Evolutionary conservation across 2,329 filamentous ascomycete genomes (phyloP), one percentile per base, ranked within the genome.

Genomic region (Calonectria fujianensis): DNA sequence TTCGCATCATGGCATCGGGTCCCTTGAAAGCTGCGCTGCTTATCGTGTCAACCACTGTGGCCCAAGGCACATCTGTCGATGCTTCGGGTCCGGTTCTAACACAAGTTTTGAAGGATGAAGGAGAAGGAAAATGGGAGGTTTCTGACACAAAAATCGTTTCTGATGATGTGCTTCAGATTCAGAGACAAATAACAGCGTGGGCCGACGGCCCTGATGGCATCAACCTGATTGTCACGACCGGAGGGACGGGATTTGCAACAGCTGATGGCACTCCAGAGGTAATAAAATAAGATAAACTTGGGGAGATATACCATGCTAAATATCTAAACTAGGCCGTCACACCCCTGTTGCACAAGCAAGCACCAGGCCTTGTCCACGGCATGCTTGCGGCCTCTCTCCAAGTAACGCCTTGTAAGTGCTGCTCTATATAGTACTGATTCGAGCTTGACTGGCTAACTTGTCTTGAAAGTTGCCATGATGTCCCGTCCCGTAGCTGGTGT

Each of bases 231-330:
- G 85, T 98, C 61, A 96, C 96, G 0, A 98, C 95, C 9, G 97
- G 97, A 29, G 97, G 97, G 2, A 99, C 97, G 1, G 97, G 97
- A 0, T 99, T 99, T 85, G 94, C 97, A 10, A 88, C 92, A 14
- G 91, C 93, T 70, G 97, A 99, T 86, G 89, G 91, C 52, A 99
- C 97, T 0, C 97, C 97, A 3, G 97, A 98, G 90, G 95, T 96
- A 84, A 54, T 24, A 3, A 1, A n/a, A 18, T 24, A 29, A 20
- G n/a, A 50, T 27, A 27, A 13, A 39, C 14, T 4, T 39, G 24
- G 16, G 3, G 35, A 41, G 24, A 18, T 29, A 13, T 13, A 20
- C 1, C 7, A 31, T 29, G 20, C 41, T 29, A 61, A 66, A 70
- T 31, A 14, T 8, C n/a, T 29, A 20, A 10, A 9, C 32, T 76